Conservation (phyloP, 2,329 filamentous ascomycete species). For the Didymella arachidicola region DNA sequence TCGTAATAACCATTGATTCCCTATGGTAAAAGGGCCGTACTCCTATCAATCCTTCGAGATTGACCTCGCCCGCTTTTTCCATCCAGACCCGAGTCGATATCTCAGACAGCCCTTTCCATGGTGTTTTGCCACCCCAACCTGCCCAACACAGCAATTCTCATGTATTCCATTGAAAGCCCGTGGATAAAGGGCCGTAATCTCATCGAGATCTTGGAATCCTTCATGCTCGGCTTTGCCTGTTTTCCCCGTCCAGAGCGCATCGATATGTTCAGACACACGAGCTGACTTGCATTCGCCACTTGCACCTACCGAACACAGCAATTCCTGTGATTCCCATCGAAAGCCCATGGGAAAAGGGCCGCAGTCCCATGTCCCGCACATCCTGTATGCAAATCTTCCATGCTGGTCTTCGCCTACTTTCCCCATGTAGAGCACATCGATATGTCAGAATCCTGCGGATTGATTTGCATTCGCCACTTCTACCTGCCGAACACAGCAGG, state of each 20-base stretch:
- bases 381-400: no score
- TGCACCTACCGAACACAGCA: neutral
- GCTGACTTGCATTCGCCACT: neutral
- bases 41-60: neutral
- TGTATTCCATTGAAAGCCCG: neutral
- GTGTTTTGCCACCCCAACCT: neutral
- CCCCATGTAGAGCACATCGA: no score
- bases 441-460: no score
- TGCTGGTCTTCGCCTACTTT: no score
- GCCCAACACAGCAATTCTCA: neutral
- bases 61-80: neutral
- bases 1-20: neutral
- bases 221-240: neutral
- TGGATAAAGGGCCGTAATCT: neutral
- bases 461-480: no score
- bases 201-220: neutral
- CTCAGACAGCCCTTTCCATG: neutral
- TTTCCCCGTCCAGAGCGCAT: neutral
- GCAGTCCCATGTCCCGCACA: no score
- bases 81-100: no score
- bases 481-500: neutral
- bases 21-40: neutral
- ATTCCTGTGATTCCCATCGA: neutral
- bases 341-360: conserved; percentile 9
- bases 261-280: neutral